Evolutionary conservation across 441 rosid genomes (phyloP).

Genomic region (Manihot esculenta): DNA sequence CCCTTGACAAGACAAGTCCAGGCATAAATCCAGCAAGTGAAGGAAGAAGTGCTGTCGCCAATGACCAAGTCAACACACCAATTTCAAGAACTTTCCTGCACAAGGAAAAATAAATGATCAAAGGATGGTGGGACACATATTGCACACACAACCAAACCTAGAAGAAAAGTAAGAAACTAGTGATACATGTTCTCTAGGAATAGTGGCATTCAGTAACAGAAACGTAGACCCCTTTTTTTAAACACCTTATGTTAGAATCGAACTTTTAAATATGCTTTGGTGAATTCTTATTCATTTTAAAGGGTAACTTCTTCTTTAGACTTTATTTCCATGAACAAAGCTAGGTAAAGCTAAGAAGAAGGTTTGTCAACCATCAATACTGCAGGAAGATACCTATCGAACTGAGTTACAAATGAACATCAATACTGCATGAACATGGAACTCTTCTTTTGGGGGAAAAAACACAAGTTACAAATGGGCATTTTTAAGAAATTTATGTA

Average conservation of each 20-base stretch:
- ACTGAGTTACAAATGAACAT: too few relatives aligned
- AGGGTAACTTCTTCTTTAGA: not conserved
- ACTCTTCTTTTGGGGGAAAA: too few relatives aligned
- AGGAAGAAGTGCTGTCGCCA: constrained; percentile 84
- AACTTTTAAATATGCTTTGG: not conserved
- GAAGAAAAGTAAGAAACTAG: not conserved
- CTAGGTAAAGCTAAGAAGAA: not conserved
- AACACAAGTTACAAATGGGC: too few relatives aligned
- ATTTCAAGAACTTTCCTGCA: constrained; percentile 75
- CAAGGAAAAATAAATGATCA: constrained; percentile 9
- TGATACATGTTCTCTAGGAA: not conserved
- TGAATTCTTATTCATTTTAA: not conserved
- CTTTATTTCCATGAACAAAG: not conserved
- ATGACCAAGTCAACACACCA: constrained; percentile 87
- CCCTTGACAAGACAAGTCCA: constrained; percentile 68
- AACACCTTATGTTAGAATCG: not conserved
- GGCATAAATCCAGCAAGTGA: constrained; percentile 89
- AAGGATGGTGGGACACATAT: not conserved
- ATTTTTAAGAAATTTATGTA: too few relatives aligned
- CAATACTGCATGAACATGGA: too few relatives aligned
- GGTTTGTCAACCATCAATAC: not conserved
- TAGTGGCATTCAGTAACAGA: not conserved
- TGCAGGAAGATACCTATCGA: not conserved
- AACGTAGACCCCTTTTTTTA: not conserved
- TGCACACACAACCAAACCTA: not conserved